phyloP scores from a whole-genome alignment of 352 stramenopile species.

The Paralagenidium karlingii region DNA sequence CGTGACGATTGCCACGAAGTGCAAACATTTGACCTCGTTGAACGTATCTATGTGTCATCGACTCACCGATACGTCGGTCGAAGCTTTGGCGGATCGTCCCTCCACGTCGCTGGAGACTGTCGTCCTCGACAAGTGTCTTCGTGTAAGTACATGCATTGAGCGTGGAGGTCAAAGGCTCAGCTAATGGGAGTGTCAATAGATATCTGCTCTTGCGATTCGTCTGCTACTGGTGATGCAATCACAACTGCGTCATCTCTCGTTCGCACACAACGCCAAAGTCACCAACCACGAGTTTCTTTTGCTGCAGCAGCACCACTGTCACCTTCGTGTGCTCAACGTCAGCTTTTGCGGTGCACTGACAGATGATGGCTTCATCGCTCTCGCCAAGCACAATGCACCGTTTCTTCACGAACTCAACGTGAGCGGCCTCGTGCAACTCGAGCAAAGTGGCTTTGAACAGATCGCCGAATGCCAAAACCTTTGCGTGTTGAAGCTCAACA shows the following conservation, averaged over 20 bases:
- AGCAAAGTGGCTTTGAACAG: conserved; percentile 33
- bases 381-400: conserved; percentile 36
- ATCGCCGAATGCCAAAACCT: conserved; percentile 42
- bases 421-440: conserved; percentile 39
- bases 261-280: conserved; percentile 51
- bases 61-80: conserved; percentile 53
- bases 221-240: conserved; percentile 44
- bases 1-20: conserved; percentile 41
- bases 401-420: conserved; percentile 43
- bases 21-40: conserved; percentile 25
- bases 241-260: conserved; percentile 28
- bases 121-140: conserved; percentile 46
- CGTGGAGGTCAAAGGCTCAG: background rate
- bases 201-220: conserved; percentile 38
- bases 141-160: conserved; percentile 14
- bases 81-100: conserved; percentile 27
- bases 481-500: conserved; percentile 47
- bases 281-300: conserved; percentile 27
- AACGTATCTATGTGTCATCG: conserved; percentile 74
- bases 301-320: conserved; percentile 5
- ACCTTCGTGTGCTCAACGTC: conserved; percentile 25
- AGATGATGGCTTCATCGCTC: conserved; percentile 21
- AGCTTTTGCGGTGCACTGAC: conserved; percentile 34
- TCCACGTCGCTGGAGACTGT: conserved; percentile 20
- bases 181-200: conserved; percentile 11